Evolutionary conservation across 2,329 filamentous ascomycete species (phyloP).

Genomic region (Moelleriella libera): DNA sequence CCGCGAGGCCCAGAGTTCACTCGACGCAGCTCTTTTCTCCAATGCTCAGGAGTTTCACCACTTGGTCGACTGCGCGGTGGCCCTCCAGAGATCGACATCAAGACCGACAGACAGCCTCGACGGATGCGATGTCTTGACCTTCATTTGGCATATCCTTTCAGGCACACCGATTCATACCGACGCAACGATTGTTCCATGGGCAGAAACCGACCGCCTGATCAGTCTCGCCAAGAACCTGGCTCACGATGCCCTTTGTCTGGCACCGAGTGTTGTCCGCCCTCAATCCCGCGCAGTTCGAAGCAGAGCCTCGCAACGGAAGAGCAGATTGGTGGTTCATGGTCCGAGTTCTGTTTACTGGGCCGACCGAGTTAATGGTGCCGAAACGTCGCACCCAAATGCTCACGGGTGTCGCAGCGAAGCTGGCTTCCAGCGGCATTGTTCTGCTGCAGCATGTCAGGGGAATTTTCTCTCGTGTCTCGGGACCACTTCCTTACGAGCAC

Average conservation of each 20-base stretch:
- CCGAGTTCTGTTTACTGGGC: not conserved
- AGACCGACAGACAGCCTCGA: constrained; percentile 11
- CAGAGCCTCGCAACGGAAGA: not conserved
- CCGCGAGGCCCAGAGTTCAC: not conserved
- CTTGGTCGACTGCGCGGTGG: constrained; percentile 18
- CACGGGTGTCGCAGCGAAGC: not conserved
- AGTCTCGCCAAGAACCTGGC: constrained; percentile 14
- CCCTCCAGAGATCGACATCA: constrained; percentile 9
- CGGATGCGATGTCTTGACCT: constrained; percentile 18
- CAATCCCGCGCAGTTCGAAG: too few relatives aligned
- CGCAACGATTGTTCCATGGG: constrained; percentile 13
- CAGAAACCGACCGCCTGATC: constrained; percentile 21
- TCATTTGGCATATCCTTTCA: constrained; percentile 12
- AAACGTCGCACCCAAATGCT: not conserved
- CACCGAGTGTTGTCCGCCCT: constrained; percentile 1
- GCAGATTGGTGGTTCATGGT: not conserved
- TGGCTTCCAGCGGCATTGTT: too few relatives aligned
- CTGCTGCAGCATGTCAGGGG: too few relatives aligned
- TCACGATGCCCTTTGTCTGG: constrained; percentile 7
- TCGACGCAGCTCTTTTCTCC: constrained; percentile 10
- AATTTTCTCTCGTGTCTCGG: too few relatives aligned
- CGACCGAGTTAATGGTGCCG: not conserved
- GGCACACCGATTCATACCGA: constrained; percentile 2
- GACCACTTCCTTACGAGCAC: too few relatives aligned
- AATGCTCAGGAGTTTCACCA: constrained; percentile 19